These are phyloP conservation scores for Aspergillus phoenicis DNA, from an alignment of 2,329 filamentous ascomycete genomes.

Conservation along the genomic window DNA sequence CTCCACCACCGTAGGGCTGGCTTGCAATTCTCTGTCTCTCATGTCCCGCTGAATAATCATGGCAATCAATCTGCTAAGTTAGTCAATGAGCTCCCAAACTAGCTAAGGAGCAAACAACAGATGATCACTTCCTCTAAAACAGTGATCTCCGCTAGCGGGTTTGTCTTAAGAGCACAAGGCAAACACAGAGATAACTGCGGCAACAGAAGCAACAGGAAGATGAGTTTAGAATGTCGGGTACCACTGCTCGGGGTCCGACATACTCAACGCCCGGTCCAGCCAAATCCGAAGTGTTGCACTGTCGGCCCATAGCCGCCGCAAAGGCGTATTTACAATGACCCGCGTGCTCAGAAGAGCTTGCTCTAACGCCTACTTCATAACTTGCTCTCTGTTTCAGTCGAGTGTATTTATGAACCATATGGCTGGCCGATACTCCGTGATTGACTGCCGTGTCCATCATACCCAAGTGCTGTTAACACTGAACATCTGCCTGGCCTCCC, in stretches of 20 bases:
- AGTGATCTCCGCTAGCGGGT: neutral
- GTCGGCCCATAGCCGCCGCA: slow-evolving; percentile 3
- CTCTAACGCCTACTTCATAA: neutral
- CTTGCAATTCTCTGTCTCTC: neutral
- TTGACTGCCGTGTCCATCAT: neutral
- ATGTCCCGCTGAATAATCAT: slow-evolving; percentile 1
- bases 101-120: neutral
- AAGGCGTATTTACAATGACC: neutral
- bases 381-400: neutral
- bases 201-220: neutral
- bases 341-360: neutral
- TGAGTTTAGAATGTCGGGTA: slow-evolving; percentile 2
- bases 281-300: slow-evolving; percentile 1
- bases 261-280: neutral
- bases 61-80: neutral
- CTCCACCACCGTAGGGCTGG: slow-evolving; percentile 1
- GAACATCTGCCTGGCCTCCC: neutral
- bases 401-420: neutral
- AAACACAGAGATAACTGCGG: neutral
- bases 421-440: neutral
- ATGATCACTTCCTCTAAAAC: neutral
- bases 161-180: neutral
- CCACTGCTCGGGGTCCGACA: slow-evolving; percentile 6
- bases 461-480: neutral
- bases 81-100: neutral